Conservation (phyloP, 1,284 basidiomycete species). For the Amylostereum chailletii region DNA sequence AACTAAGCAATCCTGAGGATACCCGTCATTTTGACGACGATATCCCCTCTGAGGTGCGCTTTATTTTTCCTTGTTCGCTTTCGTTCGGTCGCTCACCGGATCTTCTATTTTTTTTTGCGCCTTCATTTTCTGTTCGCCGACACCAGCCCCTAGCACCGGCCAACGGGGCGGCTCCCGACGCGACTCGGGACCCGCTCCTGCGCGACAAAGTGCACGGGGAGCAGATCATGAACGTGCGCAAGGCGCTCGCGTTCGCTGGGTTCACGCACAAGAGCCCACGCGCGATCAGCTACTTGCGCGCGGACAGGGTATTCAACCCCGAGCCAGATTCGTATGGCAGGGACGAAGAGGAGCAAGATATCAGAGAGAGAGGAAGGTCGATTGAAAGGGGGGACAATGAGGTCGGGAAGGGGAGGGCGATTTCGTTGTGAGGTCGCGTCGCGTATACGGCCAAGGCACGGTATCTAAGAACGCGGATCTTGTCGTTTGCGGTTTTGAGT, state of each 20-base stretch:
- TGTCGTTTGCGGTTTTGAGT: no score
- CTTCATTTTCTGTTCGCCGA: constrained; percentile 4
- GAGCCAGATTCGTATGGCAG: constrained; percentile 40
- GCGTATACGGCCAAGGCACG: no score
- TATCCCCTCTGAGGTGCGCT: constrained; percentile 79
- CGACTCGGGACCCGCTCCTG: constrained; percentile 83
- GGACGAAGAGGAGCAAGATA: constrained; percentile 29
- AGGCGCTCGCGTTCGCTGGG: constrained; percentile 83
- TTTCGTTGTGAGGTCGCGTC: constrained; percentile 48
- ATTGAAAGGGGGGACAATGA: constrained; percentile 48
- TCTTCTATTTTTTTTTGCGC: background rate
- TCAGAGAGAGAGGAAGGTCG: constrained; percentile 41
- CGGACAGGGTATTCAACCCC: constrained; percentile 61
- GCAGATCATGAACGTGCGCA: constrained; percentile 83
- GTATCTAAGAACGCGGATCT: no score
- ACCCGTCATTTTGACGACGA: constrained; percentile 90
- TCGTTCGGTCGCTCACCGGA: background rate
- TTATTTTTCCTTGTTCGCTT: no score
- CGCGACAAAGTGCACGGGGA: constrained; percentile 78
- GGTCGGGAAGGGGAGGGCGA: constrained; percentile 60
- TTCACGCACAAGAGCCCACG: constrained; percentile 85
- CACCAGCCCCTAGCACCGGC: constrained; percentile 79
- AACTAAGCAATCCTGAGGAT: constrained; percentile 72
- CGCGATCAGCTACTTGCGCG: constrained; percentile 62
- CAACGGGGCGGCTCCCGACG: constrained; percentile 75